phyloP scores from a whole-genome alignment of 2,329 filamentous ascomycete species.

The Fusarium temperatum region DNA sequence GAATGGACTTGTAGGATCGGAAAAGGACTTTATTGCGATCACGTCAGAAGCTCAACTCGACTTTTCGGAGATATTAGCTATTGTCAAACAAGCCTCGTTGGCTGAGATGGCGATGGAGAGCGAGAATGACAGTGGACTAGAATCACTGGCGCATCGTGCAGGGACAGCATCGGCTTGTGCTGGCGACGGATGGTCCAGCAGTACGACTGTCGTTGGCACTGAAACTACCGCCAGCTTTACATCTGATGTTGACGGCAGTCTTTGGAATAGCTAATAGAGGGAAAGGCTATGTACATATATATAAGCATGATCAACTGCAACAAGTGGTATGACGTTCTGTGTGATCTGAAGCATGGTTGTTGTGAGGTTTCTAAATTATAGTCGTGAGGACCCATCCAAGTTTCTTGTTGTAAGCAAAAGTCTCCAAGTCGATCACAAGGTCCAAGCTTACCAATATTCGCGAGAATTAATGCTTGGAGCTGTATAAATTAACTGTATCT shows the following conservation, averaged over 20 bases:
- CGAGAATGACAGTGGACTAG: fast-evolving
- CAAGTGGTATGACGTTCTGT: neutral
- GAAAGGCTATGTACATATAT: fast-evolving
- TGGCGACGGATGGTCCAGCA: neutral
- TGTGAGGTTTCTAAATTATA: neutral
- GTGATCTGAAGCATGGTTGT: neutral
- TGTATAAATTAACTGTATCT: neutral
- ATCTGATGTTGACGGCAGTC: neutral
- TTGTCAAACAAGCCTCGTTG: neutral
- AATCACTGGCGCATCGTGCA: neutral
- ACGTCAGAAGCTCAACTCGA: neutral
- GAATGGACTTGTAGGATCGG: neutral
- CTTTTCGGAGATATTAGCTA: neutral
- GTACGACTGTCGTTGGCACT: neutral
- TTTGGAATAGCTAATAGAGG: neutral
- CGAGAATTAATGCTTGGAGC: neutral
- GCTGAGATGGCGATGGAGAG: fast-evolving
- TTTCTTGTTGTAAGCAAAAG: neutral
- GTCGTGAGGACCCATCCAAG: neutral
- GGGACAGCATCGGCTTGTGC: neutral
- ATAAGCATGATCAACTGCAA: fast-evolving
- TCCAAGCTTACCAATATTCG: no score
- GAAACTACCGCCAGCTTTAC: neutral
- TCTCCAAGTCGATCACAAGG: neutral
- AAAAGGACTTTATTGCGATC: neutral